Evolutionary conservation across 768 basidiomycete genomes (phyloP).

Genomic region (Trichaptum fuscoviolaceum): DNA sequence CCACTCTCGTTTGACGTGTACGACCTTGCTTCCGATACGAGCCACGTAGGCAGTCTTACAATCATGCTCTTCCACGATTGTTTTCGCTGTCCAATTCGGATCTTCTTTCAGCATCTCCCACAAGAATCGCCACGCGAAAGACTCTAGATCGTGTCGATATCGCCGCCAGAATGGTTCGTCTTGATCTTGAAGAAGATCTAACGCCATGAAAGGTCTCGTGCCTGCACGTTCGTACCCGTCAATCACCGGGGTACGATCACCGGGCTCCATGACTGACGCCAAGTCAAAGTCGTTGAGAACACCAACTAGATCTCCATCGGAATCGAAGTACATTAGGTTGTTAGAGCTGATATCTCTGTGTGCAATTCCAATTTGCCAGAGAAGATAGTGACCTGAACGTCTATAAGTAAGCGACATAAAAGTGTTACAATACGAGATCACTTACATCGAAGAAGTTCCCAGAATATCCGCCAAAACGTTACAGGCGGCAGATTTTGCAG

Average conservation of each 20-base stretch:
- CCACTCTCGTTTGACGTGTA: not conserved
- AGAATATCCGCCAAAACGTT: not conserved
- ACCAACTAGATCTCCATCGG: constrained; percentile 12
- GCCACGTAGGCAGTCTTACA: not conserved
- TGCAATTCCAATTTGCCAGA: constrained; percentile 6
- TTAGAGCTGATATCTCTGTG: constrained; percentile 15
- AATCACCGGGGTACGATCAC: too few relatives aligned
- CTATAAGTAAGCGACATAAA: not conserved
- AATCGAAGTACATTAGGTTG: constrained; percentile 14
- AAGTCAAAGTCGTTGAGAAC: not conserved
- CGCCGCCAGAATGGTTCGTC: constrained; percentile 14
- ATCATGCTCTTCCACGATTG: not conserved
- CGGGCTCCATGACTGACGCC: too few relatives aligned
- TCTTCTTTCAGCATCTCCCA: constrained; percentile 8
- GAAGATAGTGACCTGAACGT: not conserved
- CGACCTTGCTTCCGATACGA: not conserved
- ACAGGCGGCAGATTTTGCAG: not conserved
- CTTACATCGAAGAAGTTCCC: not conserved
- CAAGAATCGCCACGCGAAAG: constrained; percentile 26
- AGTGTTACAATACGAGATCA: not conserved
- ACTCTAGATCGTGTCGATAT: constrained; percentile 30
- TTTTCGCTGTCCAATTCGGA: not conserved
- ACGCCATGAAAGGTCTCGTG: constrained; percentile 24
- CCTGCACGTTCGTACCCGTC: too few relatives aligned
- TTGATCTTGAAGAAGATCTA: constrained; percentile 20